Evolutionary conservation across 164 flowering plant genomes (phyloP).

Genomic region (Dillenia suffruticosa): DNA sequence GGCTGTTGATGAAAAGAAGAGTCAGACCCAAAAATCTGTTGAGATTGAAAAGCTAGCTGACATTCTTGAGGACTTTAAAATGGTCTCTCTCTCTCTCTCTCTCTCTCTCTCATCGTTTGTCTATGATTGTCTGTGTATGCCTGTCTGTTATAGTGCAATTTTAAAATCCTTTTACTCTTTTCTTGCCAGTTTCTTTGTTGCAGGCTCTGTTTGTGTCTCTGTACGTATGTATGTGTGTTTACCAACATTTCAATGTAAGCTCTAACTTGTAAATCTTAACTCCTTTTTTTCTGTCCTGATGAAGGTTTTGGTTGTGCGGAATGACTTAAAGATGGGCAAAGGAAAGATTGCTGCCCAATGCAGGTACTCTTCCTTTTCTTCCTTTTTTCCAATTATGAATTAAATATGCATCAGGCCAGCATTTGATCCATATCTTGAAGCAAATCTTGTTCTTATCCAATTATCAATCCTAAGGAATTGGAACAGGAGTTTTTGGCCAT

Average conservation of each 20-base stretch:
- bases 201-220: no score
- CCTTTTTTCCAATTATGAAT: neutral
- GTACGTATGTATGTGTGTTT: neutral
- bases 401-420: neutral
- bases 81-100: conserved; percentile 34
- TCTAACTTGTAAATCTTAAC: neutral
- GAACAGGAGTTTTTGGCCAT: no score
- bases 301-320: conserved; percentile 91
- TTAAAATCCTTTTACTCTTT: neutral
- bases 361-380: conserved; percentile 43
- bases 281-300: neutral
- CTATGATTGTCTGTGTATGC: no score
- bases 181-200: neutral
- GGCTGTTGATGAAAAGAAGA: conserved; percentile 20
- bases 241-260: neutral
- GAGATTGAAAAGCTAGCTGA: conserved; percentile 88
- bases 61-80: conserved; percentile 83
- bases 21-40: conserved; percentile 32
- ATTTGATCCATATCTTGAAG: no score
- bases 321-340: conserved; percentile 98
- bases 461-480: no score
- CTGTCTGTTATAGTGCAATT: no score
- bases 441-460: no score
- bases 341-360: conserved; percentile 99
- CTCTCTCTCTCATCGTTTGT: no score